Evolutionary conservation across 2,329 filamentous ascomycete species (phyloP).

Genomic region (Esteya vermicola): DNA sequence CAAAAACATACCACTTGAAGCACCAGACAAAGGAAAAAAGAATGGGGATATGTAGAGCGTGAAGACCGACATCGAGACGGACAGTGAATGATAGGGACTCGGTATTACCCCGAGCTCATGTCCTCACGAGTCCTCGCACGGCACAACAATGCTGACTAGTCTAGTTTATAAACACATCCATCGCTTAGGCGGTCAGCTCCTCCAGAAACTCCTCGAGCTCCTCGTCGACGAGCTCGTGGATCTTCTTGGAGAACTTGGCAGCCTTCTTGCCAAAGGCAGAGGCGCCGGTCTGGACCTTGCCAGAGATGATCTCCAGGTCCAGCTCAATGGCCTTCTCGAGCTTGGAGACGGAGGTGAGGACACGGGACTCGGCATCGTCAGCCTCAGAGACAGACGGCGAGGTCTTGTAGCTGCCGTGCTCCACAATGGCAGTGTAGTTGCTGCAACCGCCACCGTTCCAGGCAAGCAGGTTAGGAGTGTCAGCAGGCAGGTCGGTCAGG

Average conservation of each 20-base stretch:
- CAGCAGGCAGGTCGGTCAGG: constrained; percentile 67
- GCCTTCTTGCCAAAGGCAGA: constrained; percentile 40
- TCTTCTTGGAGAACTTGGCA: constrained; percentile 48
- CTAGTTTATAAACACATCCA: neutral
- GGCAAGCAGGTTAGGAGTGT: constrained; percentile 88
- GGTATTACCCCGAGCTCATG: no score
- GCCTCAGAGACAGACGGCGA: constrained; percentile 11
- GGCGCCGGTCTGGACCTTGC: constrained; percentile 39
- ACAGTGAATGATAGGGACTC: no score
- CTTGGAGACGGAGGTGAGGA: constrained; percentile 35
- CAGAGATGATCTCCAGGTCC: constrained; percentile 45
- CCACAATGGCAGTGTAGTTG: constrained; percentile 78
- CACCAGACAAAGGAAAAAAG: constrained; percentile 4
- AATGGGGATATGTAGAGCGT: neutral
- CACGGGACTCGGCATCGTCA: constrained; percentile 20
- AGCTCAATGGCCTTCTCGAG: constrained; percentile 46
- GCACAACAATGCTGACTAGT: no score
- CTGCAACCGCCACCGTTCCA: constrained; percentile 95
- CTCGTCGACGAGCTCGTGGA: constrained; percentile 46
- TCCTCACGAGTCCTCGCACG: no score
- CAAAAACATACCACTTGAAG: constrained; percentile 1
- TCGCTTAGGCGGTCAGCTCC: constrained; percentile 28
- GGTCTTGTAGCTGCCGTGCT: constrained; percentile 52
- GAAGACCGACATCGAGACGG: no score
- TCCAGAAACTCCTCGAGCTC: constrained; percentile 46